Base-by-base conservation (phyloP, 768 basidiomycete species). In the Boletus pseudopeckii region DNA sequence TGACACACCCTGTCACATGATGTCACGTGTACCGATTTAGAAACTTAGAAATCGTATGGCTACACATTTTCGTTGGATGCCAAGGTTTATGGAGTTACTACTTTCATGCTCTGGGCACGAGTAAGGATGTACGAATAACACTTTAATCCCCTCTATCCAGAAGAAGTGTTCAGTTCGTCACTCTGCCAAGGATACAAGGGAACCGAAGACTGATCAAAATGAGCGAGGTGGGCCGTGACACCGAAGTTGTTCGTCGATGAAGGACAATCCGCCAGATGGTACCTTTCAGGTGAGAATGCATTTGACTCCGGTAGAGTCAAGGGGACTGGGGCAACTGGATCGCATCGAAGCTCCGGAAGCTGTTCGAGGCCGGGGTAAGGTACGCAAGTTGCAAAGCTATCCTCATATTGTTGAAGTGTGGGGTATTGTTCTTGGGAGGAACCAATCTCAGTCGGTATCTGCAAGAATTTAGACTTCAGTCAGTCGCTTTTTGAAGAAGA, bases 381-480 rank as follows among this genome's bases (percentile, higher is more conserved):
- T n/a, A 18, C 24, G 32, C 41, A 20, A 33, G 45, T 37, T 22
- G 28, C 34, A 48, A 52, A 37, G 28, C 14, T 20, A 39, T 40
- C 33, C 14, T 50, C 28, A 14, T 34, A 30, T 30, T 28, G 45
- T 47, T 48, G 47, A 26, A 30, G 18, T 22, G 51, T 13, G 39
- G 28, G 38, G 28, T 48, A 26, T 26, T 20, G 37, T 18, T 50
- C 24, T 28, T 6, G 34, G 10, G 26, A 47, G 34, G 72, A 64
- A 42, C 51, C 64, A 24, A 61, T 43, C 32, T 54, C 54, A 42
- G 62, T 64, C 2, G 70, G 65, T 11, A 64, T 60, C 73, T 76
- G 54, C 18, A 50, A 52, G 24, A 22, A 17, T 38, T 14, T 15
- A 32, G 32, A 30, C 10, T 26, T 63, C 30, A 49, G 51, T 46